Conservation (phyloP, 78 protist genomes). For the Dictyostelium capitatum region DNA sequence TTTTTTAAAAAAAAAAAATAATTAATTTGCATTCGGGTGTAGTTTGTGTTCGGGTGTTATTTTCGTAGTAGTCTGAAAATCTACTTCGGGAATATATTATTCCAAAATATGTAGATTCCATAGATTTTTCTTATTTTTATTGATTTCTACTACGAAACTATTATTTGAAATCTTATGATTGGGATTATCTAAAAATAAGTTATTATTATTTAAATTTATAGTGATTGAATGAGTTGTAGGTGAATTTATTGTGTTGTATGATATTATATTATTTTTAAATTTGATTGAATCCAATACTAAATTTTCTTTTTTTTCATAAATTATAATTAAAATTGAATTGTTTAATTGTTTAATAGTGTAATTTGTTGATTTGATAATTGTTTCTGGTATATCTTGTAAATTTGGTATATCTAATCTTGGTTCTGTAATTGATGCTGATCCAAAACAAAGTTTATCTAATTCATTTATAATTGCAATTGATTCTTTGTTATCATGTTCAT, state of each 20-base stretch:
- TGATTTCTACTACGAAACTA: background rate
- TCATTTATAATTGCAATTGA: background rate
- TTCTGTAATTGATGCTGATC: conserved; percentile 6
- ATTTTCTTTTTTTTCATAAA: background rate
- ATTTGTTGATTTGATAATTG: background rate
- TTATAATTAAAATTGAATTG: background rate
- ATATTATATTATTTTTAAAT: background rate
- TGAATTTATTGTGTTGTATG: no score
- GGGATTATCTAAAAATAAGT: background rate
- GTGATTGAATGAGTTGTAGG: background rate
- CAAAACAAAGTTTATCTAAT: conserved; percentile 19
- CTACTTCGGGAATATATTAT: no score
- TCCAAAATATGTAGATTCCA: no score
- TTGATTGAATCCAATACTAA: background rate
- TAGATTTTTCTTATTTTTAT: background rate
- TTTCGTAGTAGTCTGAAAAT: no score
- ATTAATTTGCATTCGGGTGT: background rate
- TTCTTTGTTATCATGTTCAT: background rate
- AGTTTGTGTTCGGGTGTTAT: background rate
- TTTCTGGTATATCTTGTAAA: background rate
- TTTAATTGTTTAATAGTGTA: background rate
- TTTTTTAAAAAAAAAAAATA: background rate
- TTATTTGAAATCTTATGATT: background rate
- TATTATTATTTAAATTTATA: background rate
- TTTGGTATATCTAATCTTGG: background rate